A percentile compares a stretch with the other conserved stretches of the same genome.
Conservation (phyloP, 2,329 filamentous ascomycete species). For the Macrophomina phaseolina region DNA sequence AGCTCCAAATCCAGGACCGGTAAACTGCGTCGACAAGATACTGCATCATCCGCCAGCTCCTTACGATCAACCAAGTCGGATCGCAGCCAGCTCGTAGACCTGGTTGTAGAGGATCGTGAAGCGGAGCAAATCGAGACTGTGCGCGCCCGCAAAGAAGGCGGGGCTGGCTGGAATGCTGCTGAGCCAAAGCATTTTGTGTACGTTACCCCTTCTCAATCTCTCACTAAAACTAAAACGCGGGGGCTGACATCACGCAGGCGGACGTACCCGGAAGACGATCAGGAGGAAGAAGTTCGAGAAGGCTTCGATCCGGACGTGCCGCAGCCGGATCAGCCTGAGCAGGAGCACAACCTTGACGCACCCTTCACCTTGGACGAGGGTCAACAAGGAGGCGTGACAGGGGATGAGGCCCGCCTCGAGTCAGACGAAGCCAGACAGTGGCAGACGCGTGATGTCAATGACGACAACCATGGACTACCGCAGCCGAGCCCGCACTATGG, state of each 20-base stretch:
- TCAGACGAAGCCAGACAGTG: conserved; percentile 53
- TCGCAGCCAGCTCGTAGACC: conserved; percentile 68
- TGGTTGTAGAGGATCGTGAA: conserved; percentile 68
- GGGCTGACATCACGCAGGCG: conserved; percentile 43
- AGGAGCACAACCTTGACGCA: conserved; percentile 51
- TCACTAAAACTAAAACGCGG: background rate
- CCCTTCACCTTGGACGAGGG: conserved; percentile 52
- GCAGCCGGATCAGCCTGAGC: conserved; percentile 50
- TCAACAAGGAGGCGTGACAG: conserved; percentile 42
- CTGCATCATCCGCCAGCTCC: conserved; percentile 50
- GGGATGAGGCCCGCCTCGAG: conserved; percentile 43
- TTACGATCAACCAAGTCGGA: conserved; percentile 54
- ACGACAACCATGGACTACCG: background rate
- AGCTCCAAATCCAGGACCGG: conserved; percentile 42
- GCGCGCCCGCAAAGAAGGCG: conserved; percentile 67
- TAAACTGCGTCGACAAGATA: conserved; percentile 53
- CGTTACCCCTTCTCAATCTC: conserved; percentile 34
- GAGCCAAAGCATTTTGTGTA: conserved; percentile 62
- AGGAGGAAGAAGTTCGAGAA: conserved; percentile 58
- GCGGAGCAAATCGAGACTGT: conserved; percentile 67
- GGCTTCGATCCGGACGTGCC: conserved; percentile 60
- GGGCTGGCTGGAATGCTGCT: conserved; percentile 64
- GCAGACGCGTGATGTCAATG: conserved; percentile 36
- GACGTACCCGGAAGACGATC: conserved; percentile 53
- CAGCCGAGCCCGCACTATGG: conserved; percentile 42